phyloP scores from a whole-genome alignment of 192 early-diverging fungal genomes.

The Thoreauomyces humboldtii region DNA sequence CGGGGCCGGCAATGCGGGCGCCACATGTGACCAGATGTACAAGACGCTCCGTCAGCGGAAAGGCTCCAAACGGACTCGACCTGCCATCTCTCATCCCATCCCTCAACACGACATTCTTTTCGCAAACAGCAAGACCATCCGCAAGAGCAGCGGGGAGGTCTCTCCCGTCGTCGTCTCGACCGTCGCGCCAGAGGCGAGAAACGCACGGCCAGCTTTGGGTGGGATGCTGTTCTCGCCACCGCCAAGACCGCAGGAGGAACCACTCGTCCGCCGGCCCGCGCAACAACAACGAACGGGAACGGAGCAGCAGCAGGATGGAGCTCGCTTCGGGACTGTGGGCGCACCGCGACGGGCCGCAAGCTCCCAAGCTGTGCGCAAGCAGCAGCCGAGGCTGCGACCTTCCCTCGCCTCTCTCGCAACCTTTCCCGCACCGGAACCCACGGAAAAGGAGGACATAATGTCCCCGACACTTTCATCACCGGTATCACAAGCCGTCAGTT shows the following conservation, averaged over 20 bases:
- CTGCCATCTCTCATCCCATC: constrained; percentile 14
- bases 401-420: constrained; percentile 6
- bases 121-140: neutral
- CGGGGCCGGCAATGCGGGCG: neutral
- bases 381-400: neutral
- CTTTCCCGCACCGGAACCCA: neutral
- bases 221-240: neutral
- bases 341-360: neutral
- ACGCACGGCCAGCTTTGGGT: neutral
- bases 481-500: neutral
- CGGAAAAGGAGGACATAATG: neutral
- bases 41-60: constrained; percentile 2
- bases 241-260: neutral
- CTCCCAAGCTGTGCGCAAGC: neutral
- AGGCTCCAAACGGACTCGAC: neutral
- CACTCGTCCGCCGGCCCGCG: neutral
- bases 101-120: constrained; percentile 25
- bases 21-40: neutral
- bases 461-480: neutral
- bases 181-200: neutral
- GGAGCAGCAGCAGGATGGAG: neutral
- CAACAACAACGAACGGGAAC: neutral
- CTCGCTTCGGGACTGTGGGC: constrained; percentile 13
- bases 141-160: neutral
- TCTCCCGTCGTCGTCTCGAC: neutral